These are phyloP conservation scores for Lasiodiplodia theobromae DNA, from an alignment of 2,329 filamentous ascomycete species.

Conservation along the genomic window DNA sequence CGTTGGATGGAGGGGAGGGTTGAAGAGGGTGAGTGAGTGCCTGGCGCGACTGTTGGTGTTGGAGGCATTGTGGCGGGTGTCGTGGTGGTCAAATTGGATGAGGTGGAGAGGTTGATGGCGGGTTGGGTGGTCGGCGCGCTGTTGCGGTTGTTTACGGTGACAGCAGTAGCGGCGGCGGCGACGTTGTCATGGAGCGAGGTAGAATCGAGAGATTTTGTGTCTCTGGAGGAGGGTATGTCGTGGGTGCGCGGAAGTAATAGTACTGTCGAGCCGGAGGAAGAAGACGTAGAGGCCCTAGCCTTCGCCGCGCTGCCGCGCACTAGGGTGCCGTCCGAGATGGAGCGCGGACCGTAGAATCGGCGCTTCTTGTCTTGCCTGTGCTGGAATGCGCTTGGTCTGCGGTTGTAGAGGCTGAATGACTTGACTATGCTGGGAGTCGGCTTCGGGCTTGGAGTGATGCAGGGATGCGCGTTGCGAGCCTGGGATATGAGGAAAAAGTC, in stretches of 20 bases:
- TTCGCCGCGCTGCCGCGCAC: background rate
- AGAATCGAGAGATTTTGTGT: background rate
- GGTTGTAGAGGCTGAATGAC: constrained; percentile 14
- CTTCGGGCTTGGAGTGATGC: background rate
- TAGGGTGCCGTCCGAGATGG: background rate
- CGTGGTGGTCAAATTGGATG: background rate
- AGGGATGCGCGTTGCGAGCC: background rate
- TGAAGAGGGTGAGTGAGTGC: background rate
- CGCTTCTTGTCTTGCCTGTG: constrained; percentile 1
- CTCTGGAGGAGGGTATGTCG: background rate
- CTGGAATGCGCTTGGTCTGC: background rate
- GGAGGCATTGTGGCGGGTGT: background rate
- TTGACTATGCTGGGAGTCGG: constrained; percentile 1
- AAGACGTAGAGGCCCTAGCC: background rate
- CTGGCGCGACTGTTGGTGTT: background rate
- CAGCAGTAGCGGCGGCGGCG: background rate
- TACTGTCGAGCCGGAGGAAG: background rate
- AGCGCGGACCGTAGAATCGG: constrained; percentile 1
- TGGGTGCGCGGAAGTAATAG: background rate
- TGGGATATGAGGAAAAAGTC: background rate
- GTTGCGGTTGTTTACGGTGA: background rate
- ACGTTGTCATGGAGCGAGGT: background rate
- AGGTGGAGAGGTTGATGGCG: background rate
- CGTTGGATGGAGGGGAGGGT: background rate
- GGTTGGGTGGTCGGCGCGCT: background rate